Conservation (phyloP, 164 flowering plant species). For the Piper longum region DNA sequence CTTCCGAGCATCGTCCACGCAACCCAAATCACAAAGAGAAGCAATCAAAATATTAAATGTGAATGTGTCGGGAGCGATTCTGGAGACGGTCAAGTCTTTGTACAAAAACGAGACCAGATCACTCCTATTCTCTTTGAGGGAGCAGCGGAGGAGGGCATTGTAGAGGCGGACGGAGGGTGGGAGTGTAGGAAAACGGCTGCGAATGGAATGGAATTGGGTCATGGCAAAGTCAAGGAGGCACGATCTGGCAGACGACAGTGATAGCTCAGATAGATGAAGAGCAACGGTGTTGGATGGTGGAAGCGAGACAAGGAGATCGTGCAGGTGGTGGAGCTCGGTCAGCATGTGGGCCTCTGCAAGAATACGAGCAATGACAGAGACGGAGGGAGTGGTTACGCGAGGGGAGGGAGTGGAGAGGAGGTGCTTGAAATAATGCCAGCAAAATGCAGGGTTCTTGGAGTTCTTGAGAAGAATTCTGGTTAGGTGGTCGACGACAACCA, state of each 20-base stretch:
- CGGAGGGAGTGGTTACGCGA: constrained; percentile 11
- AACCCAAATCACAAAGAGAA: constrained; percentile 48
- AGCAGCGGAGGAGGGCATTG: constrained; percentile 42
- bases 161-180: constrained; percentile 44
- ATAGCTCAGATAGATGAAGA: constrained; percentile 19
- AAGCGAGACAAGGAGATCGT: constrained; percentile 22
- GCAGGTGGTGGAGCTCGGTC: constrained; percentile 44
- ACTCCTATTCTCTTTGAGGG: constrained; percentile 19
- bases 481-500: constrained; percentile 8
- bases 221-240: constrained; percentile 36
- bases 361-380: constrained; percentile 39
- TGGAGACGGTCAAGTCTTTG: constrained; percentile 47
- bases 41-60: constrained; percentile 63
- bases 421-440: constrained; percentile 70
- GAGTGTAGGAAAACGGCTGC: constrained; percentile 27
- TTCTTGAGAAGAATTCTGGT: constrained; percentile 34
- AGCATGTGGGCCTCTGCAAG: constrained; percentile 46
- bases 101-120: constrained; percentile 49
- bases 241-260: constrained; percentile 23
- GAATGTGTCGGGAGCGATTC: constrained; percentile 52
- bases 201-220: constrained; percentile 43
- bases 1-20: constrained; percentile 47
- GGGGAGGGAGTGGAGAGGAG: constrained; percentile 28
- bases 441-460: constrained; percentile 41
- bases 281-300: constrained; percentile 11